These are phyloP conservation scores for Erythrophleum fordii DNA, from an alignment of 306 rosid species.

Conservation along the genomic window DNA sequence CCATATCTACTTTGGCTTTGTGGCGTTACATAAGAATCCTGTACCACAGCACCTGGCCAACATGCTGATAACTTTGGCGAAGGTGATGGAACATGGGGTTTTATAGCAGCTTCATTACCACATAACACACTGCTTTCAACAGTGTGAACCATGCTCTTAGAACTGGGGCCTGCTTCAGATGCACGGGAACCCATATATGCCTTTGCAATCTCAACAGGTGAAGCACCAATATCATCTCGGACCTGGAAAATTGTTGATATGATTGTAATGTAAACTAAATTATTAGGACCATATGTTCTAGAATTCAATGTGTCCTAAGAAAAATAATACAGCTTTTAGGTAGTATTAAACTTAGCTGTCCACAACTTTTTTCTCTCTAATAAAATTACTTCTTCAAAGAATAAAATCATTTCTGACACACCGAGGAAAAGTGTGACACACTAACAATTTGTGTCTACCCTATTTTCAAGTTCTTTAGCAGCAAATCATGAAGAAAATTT, in stretches of 20 bases:
- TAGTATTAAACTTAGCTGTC: neutral
- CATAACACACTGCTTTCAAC: constrained; percentile 48
- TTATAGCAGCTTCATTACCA: constrained; percentile 51
- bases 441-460: neutral
- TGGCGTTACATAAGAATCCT: constrained; percentile 67
- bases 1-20: constrained; percentile 70
- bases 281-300: neutral
- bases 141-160: constrained; percentile 44
- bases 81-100: constrained; percentile 57
- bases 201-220: constrained; percentile 86
- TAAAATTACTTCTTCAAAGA: neutral
- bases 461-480: neutral
- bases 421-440: neutral
- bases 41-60: constrained; percentile 90
- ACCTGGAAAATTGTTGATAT: constrained; percentile 52
- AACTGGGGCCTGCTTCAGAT: constrained; percentile 57
- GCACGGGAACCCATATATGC: constrained; percentile 82
- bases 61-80: constrained; percentile 59
- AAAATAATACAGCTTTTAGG: constrained; percentile 14
- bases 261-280: constrained; percentile 19
- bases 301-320: neutral
- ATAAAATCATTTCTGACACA: neutral
- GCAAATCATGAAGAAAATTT: neutral
- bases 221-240: constrained; percentile 66
- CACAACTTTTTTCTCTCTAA: neutral